Percentiles rank a stretch among this genome's conserved stretches.
These are phyloP conservation scores for Setaria viridis DNA, from an alignment of 202 grass and related monocot species.

Conservation along the genomic window DNA sequence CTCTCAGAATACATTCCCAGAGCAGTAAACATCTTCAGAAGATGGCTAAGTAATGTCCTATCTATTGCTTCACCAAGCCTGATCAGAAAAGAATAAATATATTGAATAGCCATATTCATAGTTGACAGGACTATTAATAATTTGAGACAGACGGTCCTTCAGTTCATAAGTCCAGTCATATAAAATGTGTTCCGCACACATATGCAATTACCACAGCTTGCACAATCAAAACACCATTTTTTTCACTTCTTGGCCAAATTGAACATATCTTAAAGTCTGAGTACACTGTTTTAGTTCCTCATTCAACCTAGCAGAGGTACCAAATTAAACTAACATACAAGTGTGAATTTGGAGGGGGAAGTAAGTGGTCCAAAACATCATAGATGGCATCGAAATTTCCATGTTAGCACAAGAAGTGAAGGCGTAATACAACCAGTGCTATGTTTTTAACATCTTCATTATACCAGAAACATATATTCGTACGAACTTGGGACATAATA, in stretches of 20 bases:
- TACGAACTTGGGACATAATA: conserved; percentile 21
- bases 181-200: conserved; percentile 26
- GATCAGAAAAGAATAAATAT: conserved; percentile 40
- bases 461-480: background rate
- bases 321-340: background rate
- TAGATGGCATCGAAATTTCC: background rate
- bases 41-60: conserved; percentile 93
- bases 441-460: conserved; percentile 27
- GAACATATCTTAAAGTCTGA: conserved; percentile 15
- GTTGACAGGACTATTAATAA: conserved; percentile 34
- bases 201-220: background rate
- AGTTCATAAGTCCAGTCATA: conserved; percentile 27
- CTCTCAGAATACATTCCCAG: conserved; percentile 96
- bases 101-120: conserved; percentile 19
- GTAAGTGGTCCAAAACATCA: conserved; percentile 24
- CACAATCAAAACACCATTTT: background rate
- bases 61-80: conserved; percentile 97
- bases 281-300: conserved; percentile 2
- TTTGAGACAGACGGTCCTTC: conserved; percentile 8
- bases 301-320: conserved; percentile 18
- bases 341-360: background rate
- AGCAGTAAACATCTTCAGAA: conserved; percentile 98
- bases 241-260: background rate
- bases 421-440: background rate
- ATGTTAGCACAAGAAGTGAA: background rate